A percentile compares a stretch with the other conserved stretches of the same genome.
phyloP scores from a whole-genome alignment of 176 grass and related monocot genomes.

The Oryza glumipatula region DNA sequence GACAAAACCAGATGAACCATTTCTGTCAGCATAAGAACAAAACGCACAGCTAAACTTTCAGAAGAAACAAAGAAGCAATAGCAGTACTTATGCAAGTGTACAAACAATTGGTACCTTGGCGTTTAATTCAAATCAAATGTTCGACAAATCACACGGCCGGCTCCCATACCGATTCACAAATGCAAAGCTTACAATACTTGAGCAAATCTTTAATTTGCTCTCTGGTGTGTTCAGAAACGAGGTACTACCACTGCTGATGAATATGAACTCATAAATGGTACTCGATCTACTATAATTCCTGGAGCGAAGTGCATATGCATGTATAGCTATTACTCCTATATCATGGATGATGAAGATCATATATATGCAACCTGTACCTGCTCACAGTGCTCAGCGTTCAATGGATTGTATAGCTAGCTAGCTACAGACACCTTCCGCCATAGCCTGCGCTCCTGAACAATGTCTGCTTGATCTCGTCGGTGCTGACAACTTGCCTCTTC shows the following conservation, averaged over 20 bases:
- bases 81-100: neutral
- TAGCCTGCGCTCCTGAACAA: slow-evolving; percentile 82
- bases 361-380: neutral
- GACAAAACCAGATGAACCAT: slow-evolving; percentile 41
- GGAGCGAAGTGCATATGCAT: slow-evolving; percentile 12
- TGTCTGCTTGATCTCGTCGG: slow-evolving; percentile 84
- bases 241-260: neutral
- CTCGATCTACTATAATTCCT: slow-evolving; percentile 11
- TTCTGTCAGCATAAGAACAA: slow-evolving; percentile 38
- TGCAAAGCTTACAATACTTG: slow-evolving; percentile 20
- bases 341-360: neutral
- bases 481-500: slow-evolving; percentile 53
- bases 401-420: slow-evolving; percentile 4
- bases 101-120: slow-evolving; percentile 33
- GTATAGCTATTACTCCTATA: neutral
- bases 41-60: slow-evolving; percentile 44
- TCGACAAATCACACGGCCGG: slow-evolving; percentile 9
- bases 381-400: neutral
- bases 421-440: slow-evolving; percentile 65
- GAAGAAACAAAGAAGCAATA: slow-evolving; percentile 27
- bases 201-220: slow-evolving; percentile 23
- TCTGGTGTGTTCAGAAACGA: slow-evolving; percentile 6
- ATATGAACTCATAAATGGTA: neutral
- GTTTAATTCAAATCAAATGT: slow-evolving; percentile 35
- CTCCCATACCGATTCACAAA: neutral